A percentile compares a stretch with the other conserved stretches of the same genome.
phyloP scores from a whole-genome alignment of 352 stramenopile genomes.

The Thraustochytrium striatum region DNA sequence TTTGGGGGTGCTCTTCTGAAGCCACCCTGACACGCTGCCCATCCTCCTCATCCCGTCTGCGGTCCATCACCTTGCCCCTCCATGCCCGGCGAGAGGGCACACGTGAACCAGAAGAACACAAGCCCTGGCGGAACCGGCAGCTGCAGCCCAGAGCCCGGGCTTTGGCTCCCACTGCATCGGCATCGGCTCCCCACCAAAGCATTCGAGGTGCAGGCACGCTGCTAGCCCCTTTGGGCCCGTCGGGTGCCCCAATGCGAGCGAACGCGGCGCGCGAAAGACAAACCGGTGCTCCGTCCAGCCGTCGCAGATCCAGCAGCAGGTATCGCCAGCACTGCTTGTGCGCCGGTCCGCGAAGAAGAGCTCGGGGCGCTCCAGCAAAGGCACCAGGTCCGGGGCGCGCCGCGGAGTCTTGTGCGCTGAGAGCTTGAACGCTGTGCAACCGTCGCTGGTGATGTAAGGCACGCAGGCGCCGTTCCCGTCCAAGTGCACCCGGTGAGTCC shows the following conservation, averaged over 20 bases:
- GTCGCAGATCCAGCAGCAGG: background rate
- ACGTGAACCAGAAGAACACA: background rate
- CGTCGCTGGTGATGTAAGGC: background rate
- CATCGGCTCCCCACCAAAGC: background rate
- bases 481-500: background rate
- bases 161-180: background rate
- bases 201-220: background rate
- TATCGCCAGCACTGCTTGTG: background rate
- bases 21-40: too few relatives aligned
- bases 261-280: background rate
- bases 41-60: too few relatives aligned
- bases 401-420: background rate
- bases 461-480: background rate
- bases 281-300: background rate
- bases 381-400: background rate
- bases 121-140: background rate
- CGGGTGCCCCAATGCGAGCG: too few relatives aligned
- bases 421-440: background rate
- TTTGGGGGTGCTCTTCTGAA: background rate
- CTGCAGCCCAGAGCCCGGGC: background rate
- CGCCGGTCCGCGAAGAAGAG: background rate
- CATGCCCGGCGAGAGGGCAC: background rate
- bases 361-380: background rate
- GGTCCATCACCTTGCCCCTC: background rate
- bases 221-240: background rate